phyloP scores from a whole-genome alignment of 129 eudicot species.

The Rutidosis leptorrhynchoides region DNA sequence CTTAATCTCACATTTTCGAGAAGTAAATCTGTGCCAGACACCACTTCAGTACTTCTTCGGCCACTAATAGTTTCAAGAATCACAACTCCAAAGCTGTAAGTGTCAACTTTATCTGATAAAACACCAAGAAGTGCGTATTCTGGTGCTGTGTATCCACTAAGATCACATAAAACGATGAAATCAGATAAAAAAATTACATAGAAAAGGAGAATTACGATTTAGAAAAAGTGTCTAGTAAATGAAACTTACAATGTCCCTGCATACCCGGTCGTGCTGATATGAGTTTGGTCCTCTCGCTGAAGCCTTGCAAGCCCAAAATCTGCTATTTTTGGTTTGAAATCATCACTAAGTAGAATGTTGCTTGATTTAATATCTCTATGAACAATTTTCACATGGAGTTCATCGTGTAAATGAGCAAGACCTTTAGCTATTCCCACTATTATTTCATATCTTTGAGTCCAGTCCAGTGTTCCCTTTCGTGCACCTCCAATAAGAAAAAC shows the following conservation, averaged over 20 bases:
- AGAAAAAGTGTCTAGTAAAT: not conserved
- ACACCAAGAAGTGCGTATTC: no score
- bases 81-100: constrained; percentile 65
- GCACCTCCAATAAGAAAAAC: constrained; percentile 33
- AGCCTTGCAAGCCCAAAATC: constrained; percentile 75
- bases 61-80: constrained; percentile 67
- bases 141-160: no score
- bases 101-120: no score
- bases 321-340: constrained; percentile 58
- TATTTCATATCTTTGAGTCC: constrained; percentile 57
- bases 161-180: not conserved
- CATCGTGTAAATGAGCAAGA: constrained; percentile 65
- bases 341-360: constrained; percentile 53
- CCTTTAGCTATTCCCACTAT: constrained; percentile 64
- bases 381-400: constrained; percentile 58
- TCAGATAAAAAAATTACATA: not conserved
- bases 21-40: constrained; percentile 46
- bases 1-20: constrained; percentile 52
- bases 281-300: constrained; percentile 53
- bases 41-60: constrained; percentile 45
- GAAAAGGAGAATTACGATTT: not conserved
- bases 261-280: constrained; percentile 62
- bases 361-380: no score
- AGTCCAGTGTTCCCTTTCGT: constrained; percentile 41
- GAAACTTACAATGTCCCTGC: constrained; percentile 67